phyloP scores from a whole-genome alignment of 768 basidiomycete genomes.

The Mycena maculata region DNA sequence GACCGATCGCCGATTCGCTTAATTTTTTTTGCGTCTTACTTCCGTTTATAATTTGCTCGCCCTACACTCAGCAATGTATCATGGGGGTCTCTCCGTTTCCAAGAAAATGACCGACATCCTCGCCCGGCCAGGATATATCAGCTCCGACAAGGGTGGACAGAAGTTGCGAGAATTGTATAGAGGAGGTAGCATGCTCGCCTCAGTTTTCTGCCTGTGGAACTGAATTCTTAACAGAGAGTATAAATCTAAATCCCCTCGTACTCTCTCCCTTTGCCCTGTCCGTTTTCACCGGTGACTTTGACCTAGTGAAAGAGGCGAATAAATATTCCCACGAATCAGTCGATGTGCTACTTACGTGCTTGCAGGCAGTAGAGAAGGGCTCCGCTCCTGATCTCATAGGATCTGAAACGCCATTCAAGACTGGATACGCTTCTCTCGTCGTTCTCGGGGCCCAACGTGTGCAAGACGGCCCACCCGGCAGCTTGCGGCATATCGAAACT shows the following conservation, averaged over 20 bases:
- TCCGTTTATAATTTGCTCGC: not conserved
- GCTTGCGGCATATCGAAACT: constrained; percentile 46
- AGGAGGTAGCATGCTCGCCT: constrained; percentile 31
- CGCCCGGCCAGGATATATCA: constrained; percentile 43
- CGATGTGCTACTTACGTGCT: not conserved
- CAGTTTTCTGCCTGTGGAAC: too few species aligned
- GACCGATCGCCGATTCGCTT: not conserved
- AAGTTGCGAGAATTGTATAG: constrained; percentile 44
- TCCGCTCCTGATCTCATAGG: constrained; percentile 50
- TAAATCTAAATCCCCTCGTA: constrained; percentile 36
- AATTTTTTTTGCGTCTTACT: not conserved
- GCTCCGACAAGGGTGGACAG: constrained; percentile 40
- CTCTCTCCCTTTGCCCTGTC: constrained; percentile 44
- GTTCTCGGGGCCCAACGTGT: constrained; percentile 56
- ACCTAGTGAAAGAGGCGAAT: constrained; percentile 38
- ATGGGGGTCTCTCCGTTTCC: constrained; percentile 45
- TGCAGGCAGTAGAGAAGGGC: constrained; percentile 43
- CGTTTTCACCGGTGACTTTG: constrained; percentile 43
- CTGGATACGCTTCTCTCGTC: constrained; percentile 55
- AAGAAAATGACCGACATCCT: constrained; percentile 44
- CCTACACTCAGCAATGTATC: constrained; percentile 2
- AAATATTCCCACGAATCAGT: not conserved
- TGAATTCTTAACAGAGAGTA: constrained; percentile 36
- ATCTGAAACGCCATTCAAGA: constrained; percentile 56
- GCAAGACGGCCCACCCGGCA: constrained; percentile 13